phyloP scores from a whole-genome alignment of 192 early-diverging fungal genomes.

The Allomyces javanicus region DNA sequence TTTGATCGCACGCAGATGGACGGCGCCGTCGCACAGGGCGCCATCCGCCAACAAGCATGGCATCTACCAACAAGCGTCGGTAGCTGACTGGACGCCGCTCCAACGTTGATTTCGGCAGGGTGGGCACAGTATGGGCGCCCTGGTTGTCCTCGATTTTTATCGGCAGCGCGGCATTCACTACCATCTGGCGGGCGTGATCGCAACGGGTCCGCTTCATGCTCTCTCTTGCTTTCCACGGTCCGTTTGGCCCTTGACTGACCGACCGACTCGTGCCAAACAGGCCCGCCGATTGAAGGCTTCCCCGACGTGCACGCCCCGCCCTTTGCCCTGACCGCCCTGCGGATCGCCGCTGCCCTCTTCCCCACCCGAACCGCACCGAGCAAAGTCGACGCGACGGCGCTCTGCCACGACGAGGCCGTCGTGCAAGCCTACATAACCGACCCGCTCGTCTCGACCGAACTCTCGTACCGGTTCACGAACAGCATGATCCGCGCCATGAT shows the following conservation, averaged over 20 bases:
- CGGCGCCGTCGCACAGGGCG: background rate
- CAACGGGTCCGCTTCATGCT: background rate
- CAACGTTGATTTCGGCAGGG: too few species aligned
- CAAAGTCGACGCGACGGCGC: slow-evolving; percentile 16
- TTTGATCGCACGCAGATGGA: background rate
- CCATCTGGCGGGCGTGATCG: background rate
- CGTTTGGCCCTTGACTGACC: slow-evolving; percentile 27
- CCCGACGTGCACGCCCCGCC: slow-evolving; percentile 7
- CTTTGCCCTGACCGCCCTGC: slow-evolving; percentile 13
- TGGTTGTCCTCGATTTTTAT: too few species aligned
- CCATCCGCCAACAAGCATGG: background rate
- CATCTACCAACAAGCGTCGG: background rate
- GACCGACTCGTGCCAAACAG: slow-evolving; percentile 14
- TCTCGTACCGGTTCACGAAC: background rate
- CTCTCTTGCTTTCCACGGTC: slow-evolving; percentile 9
- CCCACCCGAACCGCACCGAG: slow-evolving; percentile 18
- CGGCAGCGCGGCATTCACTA: slow-evolving; percentile 4
- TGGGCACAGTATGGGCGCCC: too few species aligned
- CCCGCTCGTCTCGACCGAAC: slow-evolving; percentile 14
- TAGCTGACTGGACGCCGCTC: too few species aligned
- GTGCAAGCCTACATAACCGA: slow-evolving; percentile 26
- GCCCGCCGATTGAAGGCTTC: slow-evolving; percentile 16
- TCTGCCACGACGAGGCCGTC: slow-evolving; percentile 22
- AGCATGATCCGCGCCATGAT: slow-evolving; percentile 10
- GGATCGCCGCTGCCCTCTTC: slow-evolving; percentile 16